Evolutionary conservation across 2,329 filamentous ascomycete genomes (phyloP).

Genomic region (Pseudocercospora fuligena): DNA sequence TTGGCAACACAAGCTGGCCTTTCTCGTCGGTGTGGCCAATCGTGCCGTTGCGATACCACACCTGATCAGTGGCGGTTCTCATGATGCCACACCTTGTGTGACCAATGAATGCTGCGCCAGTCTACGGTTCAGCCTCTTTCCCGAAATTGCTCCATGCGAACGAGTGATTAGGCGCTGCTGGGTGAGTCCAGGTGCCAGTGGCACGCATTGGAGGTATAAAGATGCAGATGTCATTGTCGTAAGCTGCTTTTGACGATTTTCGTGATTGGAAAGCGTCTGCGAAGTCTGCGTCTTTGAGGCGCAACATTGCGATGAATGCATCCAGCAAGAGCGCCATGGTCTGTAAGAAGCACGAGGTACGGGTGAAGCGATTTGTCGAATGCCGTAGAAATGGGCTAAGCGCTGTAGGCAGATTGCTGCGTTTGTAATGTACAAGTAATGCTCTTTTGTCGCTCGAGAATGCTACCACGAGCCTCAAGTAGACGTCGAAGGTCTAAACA

Average conservation of each 20-base stretch:
- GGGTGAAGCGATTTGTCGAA: neutral
- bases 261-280: neutral
- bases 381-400: neutral
- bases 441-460: neutral
- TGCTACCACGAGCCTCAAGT: neutral
- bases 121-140: neutral
- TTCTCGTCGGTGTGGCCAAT: neutral
- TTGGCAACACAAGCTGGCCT: neutral
- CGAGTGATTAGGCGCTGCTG: neutral
- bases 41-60: neutral
- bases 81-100: neutral
- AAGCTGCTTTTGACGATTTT: neutral
- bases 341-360: neutral
- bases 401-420: slow-evolving; percentile 1
- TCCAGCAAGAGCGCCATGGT: neutral
- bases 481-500: neutral
- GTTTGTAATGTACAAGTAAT: neutral
- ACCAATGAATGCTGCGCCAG: neutral
- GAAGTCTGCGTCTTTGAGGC: neutral
- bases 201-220: neutral
- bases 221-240: neutral
- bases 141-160: neutral
- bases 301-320: neutral
- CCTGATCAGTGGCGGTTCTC: neutral
- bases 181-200: neutral